These are phyloP conservation scores for Heliamphora pulchella DNA, from an alignment of 179 eudicot species.

Conservation along the genomic window DNA sequence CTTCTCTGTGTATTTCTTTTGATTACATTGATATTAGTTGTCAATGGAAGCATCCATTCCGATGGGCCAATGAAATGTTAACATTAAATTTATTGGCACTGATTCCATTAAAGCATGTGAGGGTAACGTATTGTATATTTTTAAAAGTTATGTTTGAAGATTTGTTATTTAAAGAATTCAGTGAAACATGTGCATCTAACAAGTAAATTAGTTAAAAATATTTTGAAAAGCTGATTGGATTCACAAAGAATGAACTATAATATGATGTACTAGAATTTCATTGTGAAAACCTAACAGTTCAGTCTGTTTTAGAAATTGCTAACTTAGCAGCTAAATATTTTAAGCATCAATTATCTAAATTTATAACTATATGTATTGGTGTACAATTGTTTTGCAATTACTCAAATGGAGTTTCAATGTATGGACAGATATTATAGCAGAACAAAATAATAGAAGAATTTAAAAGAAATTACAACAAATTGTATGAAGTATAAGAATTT, in stretches of 20 bases:
- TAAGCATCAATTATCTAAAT: too few species aligned
- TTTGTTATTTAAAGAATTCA: constrained; percentile 7
- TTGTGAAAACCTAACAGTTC: background rate
- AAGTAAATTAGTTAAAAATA: background rate
- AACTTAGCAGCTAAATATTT: background rate
- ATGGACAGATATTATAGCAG: too few species aligned
- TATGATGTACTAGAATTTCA: background rate
- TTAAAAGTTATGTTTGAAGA: background rate
- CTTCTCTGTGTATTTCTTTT: constrained; percentile 13
- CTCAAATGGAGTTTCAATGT: too few species aligned
- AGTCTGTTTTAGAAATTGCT: background rate
- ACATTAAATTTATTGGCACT: background rate
- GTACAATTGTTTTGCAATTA: background rate
- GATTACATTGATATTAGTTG: background rate
- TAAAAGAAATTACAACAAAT: too few species aligned
- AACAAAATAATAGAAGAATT: too few species aligned
- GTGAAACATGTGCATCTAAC: constrained; percentile 2
- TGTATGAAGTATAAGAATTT: too few species aligned
- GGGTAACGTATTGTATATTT: background rate
- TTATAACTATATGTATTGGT: too few species aligned
- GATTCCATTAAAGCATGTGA: background rate
- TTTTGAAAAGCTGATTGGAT: too few species aligned
- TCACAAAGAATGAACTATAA: too few species aligned
- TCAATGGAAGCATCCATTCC: background rate
- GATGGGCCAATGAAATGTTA: background rate